Evolutionary conservation across 371 early-diverging fungal genomes (phyloP).

Genomic region (Rhizopus microsporus): DNA sequence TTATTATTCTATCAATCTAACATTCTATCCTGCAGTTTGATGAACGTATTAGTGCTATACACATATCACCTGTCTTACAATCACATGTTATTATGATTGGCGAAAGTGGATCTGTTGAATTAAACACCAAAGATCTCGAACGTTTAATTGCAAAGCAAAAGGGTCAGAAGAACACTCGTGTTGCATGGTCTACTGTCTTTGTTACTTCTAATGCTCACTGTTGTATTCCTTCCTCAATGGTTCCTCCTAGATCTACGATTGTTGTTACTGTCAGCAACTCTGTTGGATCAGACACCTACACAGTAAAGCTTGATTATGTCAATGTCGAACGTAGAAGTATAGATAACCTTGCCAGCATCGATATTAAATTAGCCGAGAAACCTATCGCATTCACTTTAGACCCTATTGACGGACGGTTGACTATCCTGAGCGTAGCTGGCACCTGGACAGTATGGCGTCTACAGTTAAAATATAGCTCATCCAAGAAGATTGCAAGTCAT

Average conservation of each 20-base stretch:
- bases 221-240: conserved; percentile 53
- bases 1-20: not conserved
- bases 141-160: conserved; percentile 44
- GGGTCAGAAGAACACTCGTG: conserved; percentile 15
- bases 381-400: conserved; percentile 57
- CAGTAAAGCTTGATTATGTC: conserved; percentile 45
- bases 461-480: conserved; percentile 36
- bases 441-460: conserved; percentile 42
- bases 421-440: conserved; percentile 38
- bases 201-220: conserved; percentile 46
- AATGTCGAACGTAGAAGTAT: conserved; percentile 56
- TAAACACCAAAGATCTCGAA: conserved; percentile 56
- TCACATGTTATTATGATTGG: conserved; percentile 54
- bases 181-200: conserved; percentile 54
- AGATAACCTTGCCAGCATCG: conserved; percentile 30
- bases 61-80: conserved; percentile 49
- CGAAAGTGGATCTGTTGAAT: conserved; percentile 51
- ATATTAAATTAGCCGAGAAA: conserved; percentile 31
- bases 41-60: conserved; percentile 51
- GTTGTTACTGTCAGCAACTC: conserved; percentile 40
- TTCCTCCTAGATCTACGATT: conserved; percentile 49
- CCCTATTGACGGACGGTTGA: conserved; percentile 45
- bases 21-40: conserved; percentile 43
- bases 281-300: conserved; percentile 23
- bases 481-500: conserved; percentile 32